Base-by-base conservation (phyloP, 805 yeast species). In the Candida wancherniae region DNA sequence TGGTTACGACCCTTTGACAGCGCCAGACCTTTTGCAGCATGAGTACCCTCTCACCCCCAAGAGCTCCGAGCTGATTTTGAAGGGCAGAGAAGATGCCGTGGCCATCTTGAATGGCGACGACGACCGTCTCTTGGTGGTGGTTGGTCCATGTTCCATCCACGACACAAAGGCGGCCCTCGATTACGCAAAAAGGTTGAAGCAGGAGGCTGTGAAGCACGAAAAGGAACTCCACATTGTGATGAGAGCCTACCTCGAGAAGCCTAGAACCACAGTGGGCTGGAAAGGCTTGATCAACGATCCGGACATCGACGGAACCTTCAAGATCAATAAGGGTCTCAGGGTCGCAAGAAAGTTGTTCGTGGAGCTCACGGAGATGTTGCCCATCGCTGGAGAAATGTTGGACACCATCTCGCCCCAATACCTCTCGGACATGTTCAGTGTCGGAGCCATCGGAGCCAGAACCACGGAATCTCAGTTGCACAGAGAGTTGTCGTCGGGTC, bases 181-280 rank as follows among this genome's bases (percentile, higher is more conserved):
- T 19, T 90, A 92, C 63, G 94, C 90, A 39, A 60, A 59, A 22
- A 72, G 80, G 44, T 71, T 90, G 47, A 74, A 75, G 57, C 65
- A 65, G 37, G 64, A 85, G 34, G 67, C 86, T 21, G 82, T 77
- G 21, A 84, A 84, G 58, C 72, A 84, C 42, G 60, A 77, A 40
- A 75, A 69, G 33, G 97, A 90, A 45, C 70, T 90, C 34, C 82
- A 80, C 34, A 74, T 90, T 37, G 75, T 90, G 43, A 90, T 90
- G 98, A 82, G 98, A 69, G 97, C 97, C 5, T 90, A 90, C 73
- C 72, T 90, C 47, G 98, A 90, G 67, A 90, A 90, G 65, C 98
- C 98, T 52, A 82, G 98, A 71, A 90, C 98, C 42, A 90, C 97
- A 15, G 97, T 90, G 33, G 98, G 98, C 44, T 90, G 98, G 98